Percentiles rank a stretch among this genome's conserved stretches.
phyloP scores from a whole-genome alignment of 1,284 basidiomycete species.

The Trichosporon ovoides region DNA sequence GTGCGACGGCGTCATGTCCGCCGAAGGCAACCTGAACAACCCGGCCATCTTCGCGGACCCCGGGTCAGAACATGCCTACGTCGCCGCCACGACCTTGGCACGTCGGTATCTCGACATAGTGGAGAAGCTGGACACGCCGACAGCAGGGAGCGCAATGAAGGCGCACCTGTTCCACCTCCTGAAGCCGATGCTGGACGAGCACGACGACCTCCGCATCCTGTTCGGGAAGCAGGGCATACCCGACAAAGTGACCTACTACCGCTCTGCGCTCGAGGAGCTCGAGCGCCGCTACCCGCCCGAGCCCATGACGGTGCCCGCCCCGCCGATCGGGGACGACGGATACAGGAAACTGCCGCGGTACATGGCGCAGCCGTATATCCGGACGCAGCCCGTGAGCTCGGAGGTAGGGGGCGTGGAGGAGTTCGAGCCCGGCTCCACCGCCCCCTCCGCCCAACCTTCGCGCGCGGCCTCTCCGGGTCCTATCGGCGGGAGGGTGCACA shows the following conservation, averaged over 20 bases:
- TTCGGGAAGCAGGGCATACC: slow-evolving; percentile 36
- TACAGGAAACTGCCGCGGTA: slow-evolving; percentile 66
- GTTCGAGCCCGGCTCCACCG: neutral
- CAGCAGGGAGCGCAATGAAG: slow-evolving; percentile 71
- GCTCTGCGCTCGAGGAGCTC: slow-evolving; percentile 62
- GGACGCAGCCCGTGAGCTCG: slow-evolving; percentile 50
- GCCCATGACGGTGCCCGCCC: slow-evolving; percentile 37
- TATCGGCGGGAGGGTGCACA: slow-evolving; percentile 15
- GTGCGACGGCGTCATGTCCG: slow-evolving; percentile 88
- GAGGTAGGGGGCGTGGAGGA: slow-evolving; percentile 17
- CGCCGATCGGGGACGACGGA: slow-evolving; percentile 34
- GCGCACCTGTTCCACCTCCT: slow-evolving; percentile 90
- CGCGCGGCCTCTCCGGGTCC: slow-evolving; percentile 10
- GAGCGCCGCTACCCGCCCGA: slow-evolving; percentile 55
- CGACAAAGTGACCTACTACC: slow-evolving; percentile 43
- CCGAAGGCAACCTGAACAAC: slow-evolving; percentile 93
- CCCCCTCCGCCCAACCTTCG: slow-evolving; percentile 1
- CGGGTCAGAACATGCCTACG: slow-evolving; percentile 55
- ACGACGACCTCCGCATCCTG: slow-evolving; percentile 67
- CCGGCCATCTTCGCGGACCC: slow-evolving; percentile 65
- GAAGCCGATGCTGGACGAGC: slow-evolving; percentile 65
- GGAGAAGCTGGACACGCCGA: slow-evolving; percentile 63
- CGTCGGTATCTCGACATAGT: slow-evolving; percentile 84
- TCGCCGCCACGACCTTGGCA: slow-evolving; percentile 63
- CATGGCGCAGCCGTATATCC: slow-evolving; percentile 79